These are phyloP conservation scores for Fusarium pseudoanthophilum DNA, from an alignment of 2,329 filamentous ascomycete species.

Conservation along the genomic window DNA sequence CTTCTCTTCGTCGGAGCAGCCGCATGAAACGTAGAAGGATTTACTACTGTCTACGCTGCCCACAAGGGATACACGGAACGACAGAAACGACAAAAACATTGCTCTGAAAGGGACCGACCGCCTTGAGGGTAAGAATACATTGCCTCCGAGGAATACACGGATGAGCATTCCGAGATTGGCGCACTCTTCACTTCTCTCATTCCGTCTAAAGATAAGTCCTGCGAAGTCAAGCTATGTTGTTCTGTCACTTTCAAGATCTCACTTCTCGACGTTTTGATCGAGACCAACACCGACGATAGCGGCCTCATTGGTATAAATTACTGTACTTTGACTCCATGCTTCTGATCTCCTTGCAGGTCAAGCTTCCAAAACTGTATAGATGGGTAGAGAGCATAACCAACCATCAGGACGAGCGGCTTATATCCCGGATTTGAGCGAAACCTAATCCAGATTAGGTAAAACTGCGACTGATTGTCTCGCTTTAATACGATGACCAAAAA, in stretches of 20 bases:
- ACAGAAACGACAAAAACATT: neutral
- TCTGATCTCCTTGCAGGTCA: neutral
- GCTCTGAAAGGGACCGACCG: too few species aligned
- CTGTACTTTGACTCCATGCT: too few species aligned
- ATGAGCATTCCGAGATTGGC: constrained; percentile 49
- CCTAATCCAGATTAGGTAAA: too few species aligned
- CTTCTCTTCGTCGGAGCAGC: too few species aligned
- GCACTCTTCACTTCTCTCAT: too few species aligned
- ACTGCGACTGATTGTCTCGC: too few species aligned
- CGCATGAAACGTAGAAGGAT: too few species aligned
- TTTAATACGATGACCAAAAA: too few species aligned
- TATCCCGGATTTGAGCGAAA: too few species aligned
- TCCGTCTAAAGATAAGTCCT: too few species aligned
- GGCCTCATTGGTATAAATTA: too few species aligned
- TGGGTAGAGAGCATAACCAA: neutral
- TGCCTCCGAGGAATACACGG: constrained; percentile 93
- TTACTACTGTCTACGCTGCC: constrained; percentile 69
- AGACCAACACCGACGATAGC: neutral
- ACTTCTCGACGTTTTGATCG: neutral
- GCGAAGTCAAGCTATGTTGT: neutral
- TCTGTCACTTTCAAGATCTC: neutral
- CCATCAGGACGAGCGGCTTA: too few species aligned
- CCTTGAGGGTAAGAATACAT: constrained; percentile 65
- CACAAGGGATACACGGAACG: neutral
- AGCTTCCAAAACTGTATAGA: accelerated